These are phyloP conservation scores for Leccinum rimulosum DNA, from an alignment of 768 basidiomycete genomes.

Conservation along the genomic window DNA sequence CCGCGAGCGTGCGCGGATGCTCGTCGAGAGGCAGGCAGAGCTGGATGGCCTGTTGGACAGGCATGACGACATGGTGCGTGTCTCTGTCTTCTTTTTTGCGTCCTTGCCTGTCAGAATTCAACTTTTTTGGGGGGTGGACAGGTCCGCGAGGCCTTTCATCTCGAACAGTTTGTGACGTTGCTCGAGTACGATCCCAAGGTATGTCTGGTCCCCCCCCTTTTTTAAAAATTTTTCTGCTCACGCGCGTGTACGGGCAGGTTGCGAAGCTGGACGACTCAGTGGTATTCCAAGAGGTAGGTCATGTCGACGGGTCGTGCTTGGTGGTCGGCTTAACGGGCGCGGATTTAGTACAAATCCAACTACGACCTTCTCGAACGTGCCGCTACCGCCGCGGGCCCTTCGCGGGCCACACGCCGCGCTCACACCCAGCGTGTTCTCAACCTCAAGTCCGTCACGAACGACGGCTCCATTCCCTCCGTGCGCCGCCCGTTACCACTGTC, in stretches of 20 bases:
- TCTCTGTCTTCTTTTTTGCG: constrained; percentile 3
- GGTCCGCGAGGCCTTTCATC: constrained; percentile 87
- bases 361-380: constrained; percentile 60
- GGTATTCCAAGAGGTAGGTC: constrained; percentile 71
- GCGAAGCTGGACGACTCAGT: constrained; percentile 71
- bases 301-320: neutral
- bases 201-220: neutral
- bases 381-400: constrained; percentile 40
- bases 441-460: constrained; percentile 31
- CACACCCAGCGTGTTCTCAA: constrained; percentile 53
- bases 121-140: constrained; percentile 24
- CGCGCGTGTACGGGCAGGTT: constrained; percentile 38
- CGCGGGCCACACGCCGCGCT: constrained; percentile 60
- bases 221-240: neutral
- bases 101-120: neutral
- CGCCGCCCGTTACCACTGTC: constrained; percentile 6
- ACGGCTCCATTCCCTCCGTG: constrained; percentile 1
- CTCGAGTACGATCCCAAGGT: constrained; percentile 69
- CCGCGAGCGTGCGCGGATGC: constrained; percentile 41
- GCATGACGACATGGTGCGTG: constrained; percentile 75
- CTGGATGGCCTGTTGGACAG: constrained; percentile 56
- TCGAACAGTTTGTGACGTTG: constrained; percentile 77
- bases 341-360: constrained; percentile 52
- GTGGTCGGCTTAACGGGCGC: constrained; percentile 1
- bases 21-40: constrained; percentile 59